Conservation (phyloP, 306 rosid species). For the Lablab purpureus region DNA sequence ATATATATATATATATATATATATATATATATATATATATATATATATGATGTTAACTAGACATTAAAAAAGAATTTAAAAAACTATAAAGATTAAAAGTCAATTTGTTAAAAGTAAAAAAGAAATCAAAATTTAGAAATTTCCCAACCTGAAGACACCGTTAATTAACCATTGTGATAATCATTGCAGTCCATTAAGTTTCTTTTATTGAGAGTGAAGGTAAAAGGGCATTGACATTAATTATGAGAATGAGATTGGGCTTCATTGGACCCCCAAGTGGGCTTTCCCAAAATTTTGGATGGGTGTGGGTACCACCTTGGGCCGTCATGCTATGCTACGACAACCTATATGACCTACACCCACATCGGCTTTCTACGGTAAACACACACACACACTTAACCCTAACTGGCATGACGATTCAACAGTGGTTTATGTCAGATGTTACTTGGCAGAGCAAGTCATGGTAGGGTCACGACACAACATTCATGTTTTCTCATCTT, state of each 20-base stretch:
- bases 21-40: too few species aligned
- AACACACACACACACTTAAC: not conserved
- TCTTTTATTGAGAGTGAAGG: not conserved
- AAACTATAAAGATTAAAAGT: too few species aligned
- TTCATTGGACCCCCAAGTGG: not conserved
- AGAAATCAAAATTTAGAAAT: not conserved
- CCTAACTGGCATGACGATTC: slow-evolving; percentile 19
- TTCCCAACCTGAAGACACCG: not conserved
- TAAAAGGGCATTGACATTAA: not conserved
- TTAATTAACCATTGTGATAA: not conserved
- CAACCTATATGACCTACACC: not conserved
- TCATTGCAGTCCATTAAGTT: not conserved
- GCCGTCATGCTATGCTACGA: not conserved
- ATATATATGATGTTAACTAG: too few species aligned
- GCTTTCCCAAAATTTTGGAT: not conserved
- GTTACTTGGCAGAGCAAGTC: slow-evolving; percentile 18
- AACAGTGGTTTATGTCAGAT: slow-evolving; percentile 16
- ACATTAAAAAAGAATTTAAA: too few species aligned
- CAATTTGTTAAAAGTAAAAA: too few species aligned
- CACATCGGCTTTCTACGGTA: not conserved
- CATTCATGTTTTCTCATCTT: slow-evolving; percentile 32
- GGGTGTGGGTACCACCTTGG: not conserved
- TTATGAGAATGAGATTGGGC: slow-evolving; percentile 20
- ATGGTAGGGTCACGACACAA: slow-evolving; percentile 29
- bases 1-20: too few species aligned